phyloP scores from a whole-genome alignment of 1,139 yeast genomes.

The Suhomyces maxii region DNA sequence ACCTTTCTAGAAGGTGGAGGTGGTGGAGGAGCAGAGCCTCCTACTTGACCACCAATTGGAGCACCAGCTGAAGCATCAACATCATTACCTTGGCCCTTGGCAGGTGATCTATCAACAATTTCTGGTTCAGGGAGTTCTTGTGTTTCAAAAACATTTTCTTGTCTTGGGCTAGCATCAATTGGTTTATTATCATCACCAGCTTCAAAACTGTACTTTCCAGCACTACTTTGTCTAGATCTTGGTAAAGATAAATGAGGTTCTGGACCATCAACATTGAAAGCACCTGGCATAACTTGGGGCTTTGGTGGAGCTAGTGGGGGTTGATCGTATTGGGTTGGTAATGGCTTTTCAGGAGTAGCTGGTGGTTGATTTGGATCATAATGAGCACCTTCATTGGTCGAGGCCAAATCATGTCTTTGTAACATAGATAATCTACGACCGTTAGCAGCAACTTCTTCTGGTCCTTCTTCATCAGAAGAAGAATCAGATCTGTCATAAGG shows the following conservation, averaged over 20 bases:
- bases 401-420: slow-evolving; percentile 33
- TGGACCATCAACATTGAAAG: slow-evolving; percentile 2
- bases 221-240: slow-evolving; percentile 19
- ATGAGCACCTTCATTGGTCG: slow-evolving; percentile 3
- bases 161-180: slow-evolving; percentile 30
- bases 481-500: slow-evolving; percentile 19
- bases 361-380: slow-evolving; percentile 1
- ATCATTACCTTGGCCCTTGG: background rate
- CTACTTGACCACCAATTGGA: slow-evolving; percentile 1
- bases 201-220: slow-evolving; percentile 43
- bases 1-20: slow-evolving; percentile 78
- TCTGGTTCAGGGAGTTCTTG: slow-evolving; percentile 21
- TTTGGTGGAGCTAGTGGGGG: slow-evolving; percentile 1
- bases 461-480: slow-evolving; percentile 28
- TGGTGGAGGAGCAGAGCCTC: slow-evolving; percentile 41
- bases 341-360: slow-evolving; percentile 1
- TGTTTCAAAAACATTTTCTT: slow-evolving; percentile 6
- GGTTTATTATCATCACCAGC: slow-evolving; percentile 42
- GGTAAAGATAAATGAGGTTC: slow-evolving; percentile 8
- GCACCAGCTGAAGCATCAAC: background rate
- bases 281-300: slow-evolving; percentile 3
- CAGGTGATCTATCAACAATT: slow-evolving; percentile 7
- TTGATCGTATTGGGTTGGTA: background rate
- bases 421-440: slow-evolving; percentile 33
- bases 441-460: slow-evolving; percentile 18